A percentile compares a stretch with the other conserved stretches of the same genome.
Conservation (phyloP, 163 green algal genomes). For the Scenedesmus sp. region DNA sequence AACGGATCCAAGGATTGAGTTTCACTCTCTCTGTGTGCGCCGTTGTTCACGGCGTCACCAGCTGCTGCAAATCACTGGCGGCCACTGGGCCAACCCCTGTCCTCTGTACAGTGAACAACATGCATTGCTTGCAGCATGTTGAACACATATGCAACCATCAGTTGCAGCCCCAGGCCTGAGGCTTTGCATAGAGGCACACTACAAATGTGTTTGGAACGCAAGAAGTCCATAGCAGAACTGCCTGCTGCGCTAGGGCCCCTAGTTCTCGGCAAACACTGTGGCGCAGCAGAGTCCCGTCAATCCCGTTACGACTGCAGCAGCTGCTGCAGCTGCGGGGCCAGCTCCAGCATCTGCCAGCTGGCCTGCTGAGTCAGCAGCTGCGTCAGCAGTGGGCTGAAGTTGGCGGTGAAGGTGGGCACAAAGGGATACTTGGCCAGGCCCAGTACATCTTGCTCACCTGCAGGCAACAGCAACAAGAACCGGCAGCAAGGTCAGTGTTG, state of each 20-base stretch:
- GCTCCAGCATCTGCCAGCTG: conserved; percentile 49
- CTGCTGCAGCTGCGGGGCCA: neutral
- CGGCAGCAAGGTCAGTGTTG: neutral
- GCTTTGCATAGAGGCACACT: neutral
- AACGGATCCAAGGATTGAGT: neutral
- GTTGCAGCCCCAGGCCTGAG: neutral
- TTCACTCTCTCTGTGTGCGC: neutral
- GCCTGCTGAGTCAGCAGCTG: conserved; percentile 56
- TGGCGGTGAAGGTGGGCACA: neutral
- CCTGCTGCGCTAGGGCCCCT: neutral
- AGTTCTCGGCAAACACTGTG: neutral
- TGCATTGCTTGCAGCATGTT: neutral
- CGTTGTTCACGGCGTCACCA: neutral
- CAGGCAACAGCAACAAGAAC: neutral
- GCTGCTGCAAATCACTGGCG: neutral
- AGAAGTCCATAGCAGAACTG: neutral
- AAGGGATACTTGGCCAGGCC: conserved; percentile 11
- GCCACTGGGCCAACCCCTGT: neutral
- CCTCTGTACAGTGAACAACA: neutral
- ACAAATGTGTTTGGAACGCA: neutral
- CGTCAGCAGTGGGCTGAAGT: conserved; percentile 6
- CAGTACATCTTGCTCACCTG: conserved; percentile 6
- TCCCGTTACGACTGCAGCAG: neutral
- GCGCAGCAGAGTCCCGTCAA: neutral
- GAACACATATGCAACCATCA: neutral